A percentile compares a stretch with the other conserved stretches of the same genome.
Conservation (phyloP, 768 basidiomycete genomes). For the Termitomyces heimii region DNA sequence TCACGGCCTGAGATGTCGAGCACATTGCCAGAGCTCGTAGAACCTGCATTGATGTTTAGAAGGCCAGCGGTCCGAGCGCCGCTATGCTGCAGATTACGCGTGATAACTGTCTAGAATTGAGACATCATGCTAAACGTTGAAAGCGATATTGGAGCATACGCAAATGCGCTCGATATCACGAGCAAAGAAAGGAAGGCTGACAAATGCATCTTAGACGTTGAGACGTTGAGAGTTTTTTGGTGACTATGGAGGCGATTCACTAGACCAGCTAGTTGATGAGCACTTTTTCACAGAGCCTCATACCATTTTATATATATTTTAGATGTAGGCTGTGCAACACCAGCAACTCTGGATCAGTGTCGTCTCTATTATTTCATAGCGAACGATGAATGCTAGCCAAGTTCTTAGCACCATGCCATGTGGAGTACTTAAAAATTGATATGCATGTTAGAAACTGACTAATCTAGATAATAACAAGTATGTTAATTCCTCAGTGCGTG, state of each 20-base stretch:
- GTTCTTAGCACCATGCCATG: too few relatives aligned
- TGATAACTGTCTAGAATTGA: not conserved
- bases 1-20: not conserved
- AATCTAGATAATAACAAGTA: too few relatives aligned
- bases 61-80: not conserved
- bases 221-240: not conserved
- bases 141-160: not conserved
- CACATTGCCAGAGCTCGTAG: not conserved
- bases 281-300: not conserved
- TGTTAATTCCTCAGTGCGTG: too few relatives aligned
- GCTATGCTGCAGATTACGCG: not conserved
- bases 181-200: not conserved
- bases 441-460: too few relatives aligned
- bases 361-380: too few relatives aligned
- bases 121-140: not conserved
- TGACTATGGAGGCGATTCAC: not conserved
- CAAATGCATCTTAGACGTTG: not conserved
- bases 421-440: too few relatives aligned
- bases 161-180: not conserved
- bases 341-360: too few relatives aligned
- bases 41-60: not conserved
- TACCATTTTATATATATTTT: not conserved
- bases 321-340: not conserved
- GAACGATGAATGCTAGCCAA: too few relatives aligned
- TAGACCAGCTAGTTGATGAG: not conserved